Conservation (phyloP, 768 basidiomycete species). For the Mrakia gelida region DNA sequence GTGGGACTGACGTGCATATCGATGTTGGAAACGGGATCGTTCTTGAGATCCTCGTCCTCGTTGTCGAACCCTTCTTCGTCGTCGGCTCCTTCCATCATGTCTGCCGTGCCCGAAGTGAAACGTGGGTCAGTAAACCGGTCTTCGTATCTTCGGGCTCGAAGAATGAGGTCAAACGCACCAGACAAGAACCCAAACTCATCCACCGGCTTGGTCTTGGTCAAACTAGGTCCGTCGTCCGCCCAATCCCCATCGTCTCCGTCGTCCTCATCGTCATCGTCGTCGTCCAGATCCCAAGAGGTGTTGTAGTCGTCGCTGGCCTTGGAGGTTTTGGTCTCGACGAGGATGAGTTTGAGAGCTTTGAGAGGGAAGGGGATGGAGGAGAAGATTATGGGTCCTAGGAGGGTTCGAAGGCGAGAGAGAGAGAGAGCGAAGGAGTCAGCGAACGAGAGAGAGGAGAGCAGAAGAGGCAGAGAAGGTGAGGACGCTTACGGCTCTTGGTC, state of each 20-base stretch:
- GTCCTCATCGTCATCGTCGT: conserved; percentile 55
- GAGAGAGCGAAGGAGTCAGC: background rate
- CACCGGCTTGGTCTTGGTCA: conserved; percentile 53
- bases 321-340: conserved; percentile 70
- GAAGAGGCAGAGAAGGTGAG: too few relatives aligned
- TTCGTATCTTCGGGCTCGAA: too few relatives aligned
- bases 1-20: conserved; percentile 60
- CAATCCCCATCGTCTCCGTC: conserved; percentile 68
- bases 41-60: conserved; percentile 79
- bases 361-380: conserved; percentile 80
- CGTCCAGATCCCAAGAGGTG: conserved; percentile 60
- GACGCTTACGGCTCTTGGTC: conserved; percentile 80
- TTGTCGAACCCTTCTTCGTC: conserved; percentile 73
- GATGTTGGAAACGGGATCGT: conserved; percentile 79
- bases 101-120: conserved; percentile 38
- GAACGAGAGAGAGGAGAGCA: background rate
- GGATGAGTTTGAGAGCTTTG: conserved; percentile 83
- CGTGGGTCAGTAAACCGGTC: background rate
- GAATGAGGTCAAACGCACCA: conserved; percentile 42
- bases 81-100: conserved; percentile 69
- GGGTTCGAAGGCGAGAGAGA: background rate
- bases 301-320: conserved; percentile 24
- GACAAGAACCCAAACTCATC: conserved; percentile 79
- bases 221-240: conserved; percentile 74
- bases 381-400: conserved; percentile 65